Evolutionary conservation across 2,329 filamentous ascomycete species (phyloP).

Genomic region (Cladobotryum mycophilum): DNA sequence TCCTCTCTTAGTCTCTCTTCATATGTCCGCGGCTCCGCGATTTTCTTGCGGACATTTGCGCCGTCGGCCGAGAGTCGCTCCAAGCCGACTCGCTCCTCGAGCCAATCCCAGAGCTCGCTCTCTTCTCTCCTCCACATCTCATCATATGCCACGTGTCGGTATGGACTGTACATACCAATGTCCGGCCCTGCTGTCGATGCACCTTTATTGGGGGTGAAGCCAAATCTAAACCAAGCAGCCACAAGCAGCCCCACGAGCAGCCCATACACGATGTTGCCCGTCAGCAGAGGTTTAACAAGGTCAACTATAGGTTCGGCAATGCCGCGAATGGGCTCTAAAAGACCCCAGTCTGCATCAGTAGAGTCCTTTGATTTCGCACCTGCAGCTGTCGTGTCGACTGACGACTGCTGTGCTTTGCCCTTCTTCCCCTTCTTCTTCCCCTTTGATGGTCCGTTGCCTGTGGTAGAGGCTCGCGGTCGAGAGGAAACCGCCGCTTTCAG

Average conservation of each 20-base stretch:
- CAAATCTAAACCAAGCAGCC: slow-evolving; percentile 66
- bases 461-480: slow-evolving; percentile 47
- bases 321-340: slow-evolving; percentile 70
- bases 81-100: slow-evolving; percentile 78
- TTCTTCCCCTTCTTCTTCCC: slow-evolving; percentile 58
- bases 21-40: slow-evolving; percentile 48
- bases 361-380: slow-evolving; percentile 36
- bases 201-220: slow-evolving; percentile 36
- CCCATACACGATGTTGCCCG: slow-evolving; percentile 69
- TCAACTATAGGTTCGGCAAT: slow-evolving; percentile 64
- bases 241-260: slow-evolving; percentile 68
- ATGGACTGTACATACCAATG: slow-evolving; percentile 38
- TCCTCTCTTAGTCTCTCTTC: slow-evolving; percentile 54
- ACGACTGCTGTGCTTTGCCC: slow-evolving; percentile 40
- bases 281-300: slow-evolving; percentile 64
- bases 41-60: slow-evolving; percentile 35
- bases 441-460: slow-evolving; percentile 43
- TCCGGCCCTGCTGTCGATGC: slow-evolving; percentile 28
- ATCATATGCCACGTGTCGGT: slow-evolving; percentile 78
- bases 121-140: slow-evolving; percentile 89
- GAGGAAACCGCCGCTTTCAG: slow-evolving; percentile 68
- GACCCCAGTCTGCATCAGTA: slow-evolving; percentile 59
- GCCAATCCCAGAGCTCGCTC: slow-evolving; percentile 85
- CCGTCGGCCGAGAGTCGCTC: slow-evolving; percentile 46
- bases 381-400: slow-evolving; percentile 33